Evolutionary conservation across 2,329 filamentous ascomycete genomes (phyloP), one percentile per base, ranked within the genome.

Genomic region (Apiospora marii): DNA sequence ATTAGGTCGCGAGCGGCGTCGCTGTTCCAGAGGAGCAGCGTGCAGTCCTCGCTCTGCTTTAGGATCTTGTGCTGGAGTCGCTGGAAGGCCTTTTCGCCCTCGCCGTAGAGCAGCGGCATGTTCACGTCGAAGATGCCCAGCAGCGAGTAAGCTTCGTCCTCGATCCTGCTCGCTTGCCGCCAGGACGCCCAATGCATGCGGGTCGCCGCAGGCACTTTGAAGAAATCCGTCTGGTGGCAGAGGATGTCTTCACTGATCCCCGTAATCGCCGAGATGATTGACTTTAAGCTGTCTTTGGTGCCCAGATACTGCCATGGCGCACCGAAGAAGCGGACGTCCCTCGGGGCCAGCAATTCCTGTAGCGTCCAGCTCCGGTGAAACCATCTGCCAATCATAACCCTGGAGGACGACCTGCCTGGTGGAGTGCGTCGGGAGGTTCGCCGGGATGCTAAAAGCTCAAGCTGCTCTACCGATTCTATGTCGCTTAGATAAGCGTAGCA

Each of bases 21-120:
- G 12, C 49, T 53, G 24, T 27, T 53, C 64, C 37, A 67, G 37
- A 44, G 37, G 10, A 67, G 37, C 12, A 67, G 24, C 2, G 64
- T 67, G 64, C 24, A 44, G 43, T 67, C 64, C 3, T 67, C 64
- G 10, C 37, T 44, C 64, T 67, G 22, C 19, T 44, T 67, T 10
- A 67, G 27, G 3, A 67, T 67, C 22, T 79, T 77, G 13, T 79
- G 71, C 70, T 81, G 78, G 2, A 81, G 77, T 14, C 79, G 72
- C 37, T 74, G 68, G 67, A 81, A 81, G 1, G 80, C 78, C 48
- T 74, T 74, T 5, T 51, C 61, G 13, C 80, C 80, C 70, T 82
- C 81, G 4, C 81, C 80, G 41, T 81, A 81, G 5, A 81, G 73
- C 37, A 81, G 67, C 4, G 80, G 76, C 74, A 82, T 80, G 37